phyloP scores from a whole-genome alignment of 768 basidiomycete species.

The Xerocomus potaroensis region DNA sequence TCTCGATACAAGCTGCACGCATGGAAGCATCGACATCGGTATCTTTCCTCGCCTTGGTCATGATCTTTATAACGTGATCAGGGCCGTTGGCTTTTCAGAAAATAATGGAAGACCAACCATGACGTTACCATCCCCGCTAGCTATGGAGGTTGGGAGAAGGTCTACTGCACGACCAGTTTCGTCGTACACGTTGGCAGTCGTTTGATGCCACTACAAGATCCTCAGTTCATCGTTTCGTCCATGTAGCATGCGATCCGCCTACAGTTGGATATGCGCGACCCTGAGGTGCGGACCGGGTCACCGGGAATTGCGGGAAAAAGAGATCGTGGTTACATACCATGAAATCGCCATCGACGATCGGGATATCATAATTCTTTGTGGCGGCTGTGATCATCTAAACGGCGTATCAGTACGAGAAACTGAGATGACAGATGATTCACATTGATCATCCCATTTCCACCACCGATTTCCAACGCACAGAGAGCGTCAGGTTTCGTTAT shows the following conservation, averaged over 20 bases:
- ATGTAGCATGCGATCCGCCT: conserved; percentile 12
- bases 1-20: conserved; percentile 46
- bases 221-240: background rate
- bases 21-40: conserved; percentile 41
- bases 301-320: background rate
- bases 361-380: conserved; percentile 34
- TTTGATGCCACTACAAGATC: conserved; percentile 26
- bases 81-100: conserved; percentile 2
- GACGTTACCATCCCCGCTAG: conserved; percentile 38
- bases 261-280: conserved; percentile 36
- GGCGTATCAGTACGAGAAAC: conserved; percentile 9
- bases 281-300: conserved; percentile 14
- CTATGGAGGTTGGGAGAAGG: conserved; percentile 32
- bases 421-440: conserved; percentile 18
- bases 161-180: conserved; percentile 21
- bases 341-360: conserved; percentile 42
- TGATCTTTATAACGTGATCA: conserved; percentile 26
- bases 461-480: conserved; percentile 38
- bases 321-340: conserved; percentile 29
- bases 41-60: conserved; percentile 43
- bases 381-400: conserved; percentile 34
- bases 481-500: conserved; percentile 35
- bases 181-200: conserved; percentile 30
- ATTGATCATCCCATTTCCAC: conserved; percentile 43
- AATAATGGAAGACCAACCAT: conserved; percentile 18